Conservation (phyloP, 208 protist species). For the Leishmania mexicana region DNA sequence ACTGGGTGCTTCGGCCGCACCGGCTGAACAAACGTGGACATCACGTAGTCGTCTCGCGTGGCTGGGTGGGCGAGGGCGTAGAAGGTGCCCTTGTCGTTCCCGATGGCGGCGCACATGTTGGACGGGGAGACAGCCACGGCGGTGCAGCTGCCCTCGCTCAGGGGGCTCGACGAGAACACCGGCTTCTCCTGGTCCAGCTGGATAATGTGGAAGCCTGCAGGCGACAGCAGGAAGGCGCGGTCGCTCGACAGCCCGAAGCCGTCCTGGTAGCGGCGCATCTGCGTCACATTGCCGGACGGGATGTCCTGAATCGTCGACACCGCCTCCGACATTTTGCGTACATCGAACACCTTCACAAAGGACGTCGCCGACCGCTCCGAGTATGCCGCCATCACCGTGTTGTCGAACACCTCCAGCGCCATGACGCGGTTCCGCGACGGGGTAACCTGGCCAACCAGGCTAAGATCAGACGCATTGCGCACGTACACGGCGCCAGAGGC, state of each 20-base stretch:
- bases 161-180: slow-evolving; percentile 55
- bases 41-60: slow-evolving; percentile 74
- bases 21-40: slow-evolving; percentile 74
- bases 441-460: slow-evolving; percentile 41
- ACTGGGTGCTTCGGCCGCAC: slow-evolving; percentile 59
- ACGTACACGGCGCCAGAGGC: slow-evolving; percentile 64
- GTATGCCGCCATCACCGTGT: slow-evolving; percentile 76
- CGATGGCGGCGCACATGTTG: slow-evolving; percentile 81
- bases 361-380: slow-evolving; percentile 69
- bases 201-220: slow-evolving; percentile 77
- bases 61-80: slow-evolving; percentile 76
- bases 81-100: slow-evolving; percentile 88
- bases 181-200: slow-evolving; percentile 72
- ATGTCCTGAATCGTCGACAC: slow-evolving; percentile 68
- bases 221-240: slow-evolving; percentile 70
- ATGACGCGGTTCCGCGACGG: slow-evolving; percentile 70
- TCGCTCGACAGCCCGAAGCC: slow-evolving; percentile 56
- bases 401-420: slow-evolving; percentile 77
- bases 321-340: slow-evolving; percentile 68
- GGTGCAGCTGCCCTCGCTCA: slow-evolving; percentile 67
- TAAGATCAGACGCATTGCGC: slow-evolving; percentile 50
- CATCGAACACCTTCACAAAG: slow-evolving; percentile 84
- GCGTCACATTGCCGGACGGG: slow-evolving; percentile 64
- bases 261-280: slow-evolving; percentile 81
- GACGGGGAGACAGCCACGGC: slow-evolving; percentile 75